These are phyloP conservation scores for Fusarium nurragi DNA, from an alignment of 2,329 filamentous ascomycete genomes.

Conservation along the genomic window DNA sequence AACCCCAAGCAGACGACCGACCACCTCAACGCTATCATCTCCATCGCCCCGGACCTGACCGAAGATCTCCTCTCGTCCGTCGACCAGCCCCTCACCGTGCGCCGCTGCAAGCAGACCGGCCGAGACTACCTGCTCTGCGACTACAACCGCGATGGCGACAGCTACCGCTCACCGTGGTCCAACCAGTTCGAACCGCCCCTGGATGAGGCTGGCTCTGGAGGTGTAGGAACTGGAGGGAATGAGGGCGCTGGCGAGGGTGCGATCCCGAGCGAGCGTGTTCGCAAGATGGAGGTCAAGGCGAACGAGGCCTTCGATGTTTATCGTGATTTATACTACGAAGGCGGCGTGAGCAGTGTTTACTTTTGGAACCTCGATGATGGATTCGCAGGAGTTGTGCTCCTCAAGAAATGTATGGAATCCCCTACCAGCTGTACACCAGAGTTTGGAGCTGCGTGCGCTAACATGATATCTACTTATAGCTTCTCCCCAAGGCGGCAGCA, in stretches of 20 bases:
- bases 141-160: constrained; percentile 99
- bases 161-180: constrained; percentile 98
- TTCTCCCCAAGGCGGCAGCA: constrained; percentile 70
- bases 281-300: constrained; percentile 91
- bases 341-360: constrained; percentile 94
- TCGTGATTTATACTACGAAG: constrained; percentile 95
- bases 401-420: constrained; percentile 84
- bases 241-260: constrained; percentile 79
- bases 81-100: constrained; percentile 90
- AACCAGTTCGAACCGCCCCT: constrained; percentile 97
- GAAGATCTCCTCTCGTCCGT: constrained; percentile 98
- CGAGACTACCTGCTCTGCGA: constrained; percentile 98
- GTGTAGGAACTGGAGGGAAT: constrained; percentile 62
- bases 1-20: constrained; percentile 91
- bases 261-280: constrained; percentile 87
- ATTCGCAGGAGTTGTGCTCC: constrained; percentile 91
- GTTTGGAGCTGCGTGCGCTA: constrained; percentile 4
- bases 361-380: constrained; percentile 99
- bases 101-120: constrained; percentile 86
- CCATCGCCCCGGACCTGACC: constrained; percentile 87
- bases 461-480: constrained; percentile 55
- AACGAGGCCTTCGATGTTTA: constrained; percentile 99
- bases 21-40: constrained; percentile 90
- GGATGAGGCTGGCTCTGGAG: constrained; percentile 67
- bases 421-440: neutral